Conservation (phyloP, 306 rosid species). For the Fragaria iinumae region DNA sequence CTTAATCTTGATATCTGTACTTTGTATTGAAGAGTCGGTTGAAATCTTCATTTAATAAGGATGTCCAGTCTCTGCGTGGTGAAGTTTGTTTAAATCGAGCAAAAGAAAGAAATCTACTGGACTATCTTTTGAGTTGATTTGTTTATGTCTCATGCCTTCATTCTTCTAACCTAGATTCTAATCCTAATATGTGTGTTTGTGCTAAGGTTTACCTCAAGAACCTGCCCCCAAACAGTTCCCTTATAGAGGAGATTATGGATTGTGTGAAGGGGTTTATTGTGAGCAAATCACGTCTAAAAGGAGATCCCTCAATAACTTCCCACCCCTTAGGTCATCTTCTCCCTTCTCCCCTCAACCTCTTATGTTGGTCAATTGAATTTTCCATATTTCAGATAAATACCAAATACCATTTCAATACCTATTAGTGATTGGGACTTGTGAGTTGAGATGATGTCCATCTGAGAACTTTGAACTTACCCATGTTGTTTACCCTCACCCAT, state of each 20-base stretch:
- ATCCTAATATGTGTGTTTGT: background rate
- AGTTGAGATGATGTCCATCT: no score
- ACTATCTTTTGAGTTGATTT: background rate
- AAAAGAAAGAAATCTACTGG: background rate
- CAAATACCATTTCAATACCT: no score
- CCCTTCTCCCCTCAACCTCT: no score
- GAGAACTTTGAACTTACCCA: no score
- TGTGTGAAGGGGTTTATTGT: constrained; percentile 79
- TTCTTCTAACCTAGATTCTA: background rate
- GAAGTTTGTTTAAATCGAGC: constrained; percentile 4
- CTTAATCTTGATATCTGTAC: background rate
- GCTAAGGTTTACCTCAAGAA: constrained; percentile 79
- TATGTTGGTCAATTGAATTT: no score
- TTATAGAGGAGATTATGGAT: constrained; percentile 73
- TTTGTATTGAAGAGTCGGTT: no score
- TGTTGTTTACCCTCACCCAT: no score
- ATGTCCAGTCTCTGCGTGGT: background rate
- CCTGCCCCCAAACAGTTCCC: constrained; percentile 82
- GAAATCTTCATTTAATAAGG: background rate
- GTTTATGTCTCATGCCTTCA: background rate
- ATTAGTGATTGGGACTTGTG: no score
- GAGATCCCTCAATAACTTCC: no score
- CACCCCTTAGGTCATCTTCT: no score
- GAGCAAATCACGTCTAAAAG: no score
- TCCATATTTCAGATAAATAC: no score